Evolutionary conservation across 352 stramenopile species (phyloP).

Genomic region (Phytophthora agathidicida): DNA sequence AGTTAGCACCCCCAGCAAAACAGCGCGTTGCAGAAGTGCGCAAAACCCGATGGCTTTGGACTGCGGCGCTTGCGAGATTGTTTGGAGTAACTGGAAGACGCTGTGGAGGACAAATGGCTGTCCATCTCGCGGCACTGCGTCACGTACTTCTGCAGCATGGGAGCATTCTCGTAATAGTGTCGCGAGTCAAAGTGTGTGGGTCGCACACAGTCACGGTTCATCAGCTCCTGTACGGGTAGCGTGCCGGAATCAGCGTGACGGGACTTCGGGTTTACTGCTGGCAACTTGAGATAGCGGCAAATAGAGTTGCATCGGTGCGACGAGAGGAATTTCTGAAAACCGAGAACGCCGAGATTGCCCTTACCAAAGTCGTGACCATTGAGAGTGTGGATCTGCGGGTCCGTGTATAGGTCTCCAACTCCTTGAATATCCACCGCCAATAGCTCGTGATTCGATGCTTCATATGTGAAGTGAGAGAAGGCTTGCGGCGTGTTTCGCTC

Average conservation of each 20-base stretch:
- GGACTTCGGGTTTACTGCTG: constrained; percentile 80
- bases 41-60: constrained; percentile 13
- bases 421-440: constrained; percentile 96
- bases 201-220: constrained; percentile 76
- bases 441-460: constrained; percentile 90
- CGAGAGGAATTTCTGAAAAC: constrained; percentile 89
- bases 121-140: constrained; percentile 63
- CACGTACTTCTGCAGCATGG: constrained; percentile 89
- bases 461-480: constrained; percentile 96
- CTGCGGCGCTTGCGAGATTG: constrained; percentile 19
- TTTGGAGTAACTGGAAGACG: constrained; percentile 35
- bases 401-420: constrained; percentile 96
- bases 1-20: constrained; percentile 30
- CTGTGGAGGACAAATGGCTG: constrained; percentile 30
- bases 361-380: constrained; percentile 90
- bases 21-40: constrained; percentile 27
- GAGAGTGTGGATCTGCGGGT: constrained; percentile 92
- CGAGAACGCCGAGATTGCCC: constrained; percentile 81
- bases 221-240: constrained; percentile 78
- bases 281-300: constrained; percentile 86
- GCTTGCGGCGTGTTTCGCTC: constrained; percentile 88
- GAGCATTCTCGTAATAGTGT: constrained; percentile 87
- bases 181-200: constrained; percentile 82
- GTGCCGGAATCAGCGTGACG: constrained; percentile 77
- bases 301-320: constrained; percentile 91